phyloP scores from a whole-genome alignment of 2,329 filamentous ascomycete species.

The Lachnellula occidentalis region DNA sequence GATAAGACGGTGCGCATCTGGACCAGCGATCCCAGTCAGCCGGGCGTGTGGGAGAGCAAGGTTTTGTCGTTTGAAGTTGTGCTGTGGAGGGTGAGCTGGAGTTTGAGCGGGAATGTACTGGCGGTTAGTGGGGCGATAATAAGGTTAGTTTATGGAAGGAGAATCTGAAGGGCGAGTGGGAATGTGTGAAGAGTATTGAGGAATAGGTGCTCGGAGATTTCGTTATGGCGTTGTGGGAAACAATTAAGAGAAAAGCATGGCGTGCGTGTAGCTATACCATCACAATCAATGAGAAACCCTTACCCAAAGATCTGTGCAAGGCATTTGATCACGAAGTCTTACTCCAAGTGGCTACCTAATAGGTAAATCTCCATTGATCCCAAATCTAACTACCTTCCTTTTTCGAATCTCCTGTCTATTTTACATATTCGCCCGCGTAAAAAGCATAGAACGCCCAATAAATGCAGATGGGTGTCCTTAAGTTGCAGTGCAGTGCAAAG shows the following conservation, averaged over 20 bases:
- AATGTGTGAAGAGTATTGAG: conserved; percentile 93
- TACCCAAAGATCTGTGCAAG: conserved; percentile 13
- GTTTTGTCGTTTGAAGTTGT: conserved; percentile 82
- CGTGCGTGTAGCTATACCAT: conserved; percentile 21
- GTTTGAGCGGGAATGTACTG: conserved; percentile 90
- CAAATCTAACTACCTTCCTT: not conserved
- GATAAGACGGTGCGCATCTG: conserved; percentile 98
- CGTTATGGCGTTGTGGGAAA: conserved; percentile 7
- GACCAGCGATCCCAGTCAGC: conserved; percentile 67
- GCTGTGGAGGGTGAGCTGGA: conserved; percentile 97
- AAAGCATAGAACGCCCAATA: not conserved
- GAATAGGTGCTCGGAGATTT: conserved; percentile 47
- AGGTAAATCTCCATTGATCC: not conserved
- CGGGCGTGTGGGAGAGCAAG: conserved; percentile 77
- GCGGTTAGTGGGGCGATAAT: conserved; percentile 94
- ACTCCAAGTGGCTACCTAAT: not conserved
- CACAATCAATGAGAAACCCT: conserved; percentile 10
- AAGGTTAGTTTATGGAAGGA: conserved; percentile 98
- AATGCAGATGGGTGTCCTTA: not conserved
- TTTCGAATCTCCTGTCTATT: not conserved
- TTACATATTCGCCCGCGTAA: not conserved
- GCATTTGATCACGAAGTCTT: conserved; percentile 6
- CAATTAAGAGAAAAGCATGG: conserved; percentile 15
- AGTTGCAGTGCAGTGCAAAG: not conserved
- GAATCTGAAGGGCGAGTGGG: conserved; percentile 93